Conservation (phyloP, 202 grass and related monocot species). For the Setaria viridis region DNA sequence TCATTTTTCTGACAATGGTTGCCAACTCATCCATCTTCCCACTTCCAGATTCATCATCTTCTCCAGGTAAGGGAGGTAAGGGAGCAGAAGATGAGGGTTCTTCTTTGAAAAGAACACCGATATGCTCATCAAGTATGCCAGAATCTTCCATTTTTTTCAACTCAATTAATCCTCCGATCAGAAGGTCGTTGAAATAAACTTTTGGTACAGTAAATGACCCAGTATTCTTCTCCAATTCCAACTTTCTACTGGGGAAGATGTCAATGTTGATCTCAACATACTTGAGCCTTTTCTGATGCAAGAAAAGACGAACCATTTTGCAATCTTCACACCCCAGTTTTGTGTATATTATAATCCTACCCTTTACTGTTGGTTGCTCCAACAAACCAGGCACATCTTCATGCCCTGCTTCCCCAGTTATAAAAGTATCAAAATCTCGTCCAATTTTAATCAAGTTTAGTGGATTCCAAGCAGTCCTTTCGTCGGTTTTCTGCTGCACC, state of each 20-base stretch:
- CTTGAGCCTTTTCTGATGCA: constrained; percentile 66
- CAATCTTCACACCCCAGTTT: constrained; percentile 82
- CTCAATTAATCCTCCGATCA: constrained; percentile 79
- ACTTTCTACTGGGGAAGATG: constrained; percentile 83
- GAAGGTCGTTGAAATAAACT: constrained; percentile 82
- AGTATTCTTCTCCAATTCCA: constrained; percentile 86
- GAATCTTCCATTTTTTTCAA: constrained; percentile 76
- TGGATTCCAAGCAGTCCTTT: constrained; percentile 84
- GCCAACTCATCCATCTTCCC: constrained; percentile 94
- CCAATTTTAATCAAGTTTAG: constrained; percentile 84
- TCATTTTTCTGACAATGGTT: constrained; percentile 87
- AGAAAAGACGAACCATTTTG: constrained; percentile 71
- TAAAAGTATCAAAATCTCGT: constrained; percentile 54
- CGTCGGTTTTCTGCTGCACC: constrained; percentile 51
- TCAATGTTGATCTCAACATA: constrained; percentile 94
- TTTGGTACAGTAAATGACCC: constrained; percentile 74
- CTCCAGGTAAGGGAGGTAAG: constrained; percentile 84
- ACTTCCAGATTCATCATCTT: constrained; percentile 91
- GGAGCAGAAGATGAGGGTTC: constrained; percentile 65
- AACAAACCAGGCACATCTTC: constrained; percentile 31
- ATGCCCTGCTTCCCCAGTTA: constrained; percentile 52
- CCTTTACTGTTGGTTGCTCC: constrained; percentile 59
- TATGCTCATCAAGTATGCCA: constrained; percentile 74
- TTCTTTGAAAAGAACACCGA: constrained; percentile 58
- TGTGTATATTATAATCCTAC: constrained; percentile 81